A percentile compares a stretch with the other conserved stretches of the same genome.
Conservation (phyloP, 352 stramenopile species). For the Phytophthora macrochlamydospora region DNA sequence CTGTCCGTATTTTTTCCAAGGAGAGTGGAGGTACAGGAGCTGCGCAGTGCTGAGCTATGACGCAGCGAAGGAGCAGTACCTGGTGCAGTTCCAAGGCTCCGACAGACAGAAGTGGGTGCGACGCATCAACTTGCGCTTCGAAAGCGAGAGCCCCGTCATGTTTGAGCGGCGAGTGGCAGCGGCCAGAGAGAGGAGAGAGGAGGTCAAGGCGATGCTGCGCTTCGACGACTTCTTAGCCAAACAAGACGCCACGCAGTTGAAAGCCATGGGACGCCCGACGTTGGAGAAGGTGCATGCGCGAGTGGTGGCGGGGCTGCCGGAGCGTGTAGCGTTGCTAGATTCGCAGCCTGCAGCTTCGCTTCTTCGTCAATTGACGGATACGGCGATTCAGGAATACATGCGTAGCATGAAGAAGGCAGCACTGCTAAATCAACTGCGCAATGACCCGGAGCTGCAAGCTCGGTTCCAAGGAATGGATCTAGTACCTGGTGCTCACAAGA, state of each 20-base stretch:
- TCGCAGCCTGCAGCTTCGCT: constrained; percentile 60
- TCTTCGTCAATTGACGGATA: constrained; percentile 86
- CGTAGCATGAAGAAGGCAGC: constrained; percentile 93
- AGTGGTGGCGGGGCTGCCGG: constrained; percentile 81
- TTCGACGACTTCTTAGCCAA: constrained; percentile 92
- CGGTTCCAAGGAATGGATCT: constrained; percentile 81
- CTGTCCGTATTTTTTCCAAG: constrained; percentile 86
- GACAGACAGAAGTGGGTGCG: constrained; percentile 88
- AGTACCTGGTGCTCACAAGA: constrained; percentile 26
- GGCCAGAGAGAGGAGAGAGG: constrained; percentile 64
- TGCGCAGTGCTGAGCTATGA: constrained; percentile 77
- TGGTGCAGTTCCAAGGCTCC: constrained; percentile 86
- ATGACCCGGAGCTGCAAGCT: constrained; percentile 56
- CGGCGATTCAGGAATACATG: constrained; percentile 90
- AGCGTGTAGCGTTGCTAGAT: constrained; percentile 63
- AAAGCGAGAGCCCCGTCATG: constrained; percentile 62
- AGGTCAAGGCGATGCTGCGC: constrained; percentile 86
- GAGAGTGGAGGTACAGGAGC: constrained; percentile 84
- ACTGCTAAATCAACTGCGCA: constrained; percentile 66
- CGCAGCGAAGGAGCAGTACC: constrained; percentile 63
- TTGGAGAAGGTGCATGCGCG: constrained; percentile 86
- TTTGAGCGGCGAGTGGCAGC: constrained; percentile 84
- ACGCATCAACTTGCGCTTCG: constrained; percentile 93
- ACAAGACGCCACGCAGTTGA: constrained; percentile 72
- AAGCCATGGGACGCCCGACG: constrained; percentile 77